These are phyloP conservation scores for Stagonosporopsis chrysanthemi DNA, from an alignment of 2,329 filamentous ascomycete species.

Conservation along the genomic window DNA sequence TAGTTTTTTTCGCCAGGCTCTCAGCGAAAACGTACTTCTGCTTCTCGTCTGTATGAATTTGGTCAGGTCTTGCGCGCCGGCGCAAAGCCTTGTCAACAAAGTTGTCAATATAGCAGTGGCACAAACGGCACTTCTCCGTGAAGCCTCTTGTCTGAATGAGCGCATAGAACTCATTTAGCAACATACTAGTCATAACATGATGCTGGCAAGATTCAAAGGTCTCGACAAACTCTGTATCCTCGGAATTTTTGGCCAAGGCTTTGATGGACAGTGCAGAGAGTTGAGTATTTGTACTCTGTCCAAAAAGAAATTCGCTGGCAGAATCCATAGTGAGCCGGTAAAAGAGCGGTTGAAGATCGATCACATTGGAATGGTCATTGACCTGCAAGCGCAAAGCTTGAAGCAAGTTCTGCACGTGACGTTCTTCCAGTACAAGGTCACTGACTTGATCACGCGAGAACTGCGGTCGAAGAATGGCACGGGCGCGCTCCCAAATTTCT, in stretches of 20 bases:
- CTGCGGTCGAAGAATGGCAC: conserved; percentile 48
- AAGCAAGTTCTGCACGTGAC: conserved; percentile 36
- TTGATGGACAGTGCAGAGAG: conserved; percentile 1
- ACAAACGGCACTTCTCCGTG: background rate
- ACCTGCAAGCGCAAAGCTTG: background rate
- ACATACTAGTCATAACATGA: background rate
- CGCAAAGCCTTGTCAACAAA: conserved; percentile 42
- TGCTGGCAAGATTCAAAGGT: conserved; percentile 3
- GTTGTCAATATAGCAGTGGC: conserved; percentile 3
- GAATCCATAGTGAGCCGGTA: conserved; percentile 47
- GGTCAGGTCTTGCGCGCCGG: conserved; percentile 7
- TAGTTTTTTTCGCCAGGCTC: background rate
- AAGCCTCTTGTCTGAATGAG: conserved; percentile 1
- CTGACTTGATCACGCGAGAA: conserved; percentile 47
- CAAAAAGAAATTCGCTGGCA: conserved; percentile 43
- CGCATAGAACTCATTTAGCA: conserved; percentile 4
- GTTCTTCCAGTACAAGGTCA: conserved; percentile 48
- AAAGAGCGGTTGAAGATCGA: conserved; percentile 44
- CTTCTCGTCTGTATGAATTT: background rate
- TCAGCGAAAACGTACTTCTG: conserved; percentile 9
- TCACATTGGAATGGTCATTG: background rate
- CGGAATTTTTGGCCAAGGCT: background rate
- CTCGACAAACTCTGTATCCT: conserved; percentile 1
- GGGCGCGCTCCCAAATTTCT: conserved; percentile 46
- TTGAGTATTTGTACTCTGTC: conserved; percentile 25